phyloP scores from a whole-genome alignment of 306 rosid species.

The Vigna mungo region DNA sequence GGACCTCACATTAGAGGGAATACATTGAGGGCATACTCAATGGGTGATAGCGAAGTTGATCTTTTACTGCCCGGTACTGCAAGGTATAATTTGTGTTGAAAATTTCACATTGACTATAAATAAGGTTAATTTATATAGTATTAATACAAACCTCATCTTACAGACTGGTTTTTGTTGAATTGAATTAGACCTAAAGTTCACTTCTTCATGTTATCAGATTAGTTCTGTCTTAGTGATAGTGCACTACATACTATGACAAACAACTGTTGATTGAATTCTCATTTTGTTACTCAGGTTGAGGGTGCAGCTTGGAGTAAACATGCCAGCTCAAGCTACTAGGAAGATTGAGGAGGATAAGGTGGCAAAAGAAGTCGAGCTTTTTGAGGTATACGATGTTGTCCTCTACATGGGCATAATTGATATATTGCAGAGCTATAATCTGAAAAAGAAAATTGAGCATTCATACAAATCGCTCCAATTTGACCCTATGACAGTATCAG shows the following conservation, averaged over 20 bases:
- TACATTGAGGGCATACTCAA: constrained; percentile 72
- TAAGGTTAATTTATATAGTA: too few species aligned
- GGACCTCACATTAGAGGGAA: constrained; percentile 90
- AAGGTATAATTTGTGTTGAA: constrained; percentile 43
- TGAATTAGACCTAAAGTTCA: too few species aligned
- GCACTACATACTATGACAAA: too few species aligned
- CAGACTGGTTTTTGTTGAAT: too few species aligned
- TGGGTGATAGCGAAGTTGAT: constrained; percentile 86
- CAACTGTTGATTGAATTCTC: neutral
- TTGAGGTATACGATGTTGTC: constrained; percentile 83
- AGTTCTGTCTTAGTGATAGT: too few species aligned
- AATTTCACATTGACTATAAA: too few species aligned
- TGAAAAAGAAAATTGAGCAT: constrained; percentile 74
- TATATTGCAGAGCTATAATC: constrained; percentile 77
- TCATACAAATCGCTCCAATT: constrained; percentile 61
- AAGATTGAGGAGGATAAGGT: constrained; percentile 48
- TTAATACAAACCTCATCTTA: too few species aligned
- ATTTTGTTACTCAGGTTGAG: constrained; percentile 58
- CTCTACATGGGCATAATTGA: constrained; percentile 91
- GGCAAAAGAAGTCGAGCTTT: constrained; percentile 64
- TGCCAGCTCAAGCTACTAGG: constrained; percentile 80
- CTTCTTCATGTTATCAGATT: too few species aligned
- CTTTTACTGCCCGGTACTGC: constrained; percentile 87
- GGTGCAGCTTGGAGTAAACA: constrained; percentile 91
- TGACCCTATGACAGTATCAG: constrained; percentile 70